Percentiles rank a stretch among this genome's conserved stretches.
Evolutionary conservation across 2,329 filamentous ascomycete genomes (phyloP).

Genomic region (Aspergillus novoparasiticus): DNA sequence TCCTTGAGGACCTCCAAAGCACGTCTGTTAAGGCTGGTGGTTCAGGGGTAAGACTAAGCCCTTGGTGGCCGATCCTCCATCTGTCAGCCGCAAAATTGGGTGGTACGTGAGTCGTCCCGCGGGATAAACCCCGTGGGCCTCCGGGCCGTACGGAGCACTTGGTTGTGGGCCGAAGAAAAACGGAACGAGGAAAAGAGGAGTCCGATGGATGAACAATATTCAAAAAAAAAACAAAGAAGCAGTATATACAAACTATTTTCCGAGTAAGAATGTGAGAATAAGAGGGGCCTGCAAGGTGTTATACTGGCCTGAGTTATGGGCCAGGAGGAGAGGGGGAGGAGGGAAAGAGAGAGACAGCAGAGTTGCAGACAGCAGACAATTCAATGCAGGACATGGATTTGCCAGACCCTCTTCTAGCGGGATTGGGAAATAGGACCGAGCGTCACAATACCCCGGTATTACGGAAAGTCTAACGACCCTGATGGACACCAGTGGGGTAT

Average conservation of each 20-base stretch:
- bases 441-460: slow-evolving; percentile 14
- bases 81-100: slow-evolving; percentile 17
- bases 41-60: slow-evolving; percentile 23
- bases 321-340: neutral
- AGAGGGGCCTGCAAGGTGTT: neutral
- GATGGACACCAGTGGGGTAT: slow-evolving; percentile 15
- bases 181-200: neutral
- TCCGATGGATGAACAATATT: neutral
- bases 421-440: slow-evolving; percentile 23
- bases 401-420: slow-evolving; percentile 1
- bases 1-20: slow-evolving; percentile 12
- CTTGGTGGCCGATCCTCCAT: slow-evolving; percentile 20
- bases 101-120: slow-evolving; percentile 12
- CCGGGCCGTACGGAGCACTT: neutral
- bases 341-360: neutral
- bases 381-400: neutral
- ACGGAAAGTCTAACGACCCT: slow-evolving; percentile 5
- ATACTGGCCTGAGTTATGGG: neutral
- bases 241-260: neutral
- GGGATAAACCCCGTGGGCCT: slow-evolving; percentile 3
- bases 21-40: slow-evolving; percentile 15
- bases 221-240: neutral
- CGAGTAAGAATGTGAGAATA: neutral
- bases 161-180: neutral
- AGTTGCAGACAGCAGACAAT: neutral